A percentile compares a stretch with the other conserved stretches of the same genome.
Evolutionary conservation across 495 filamentous ascomycete species (phyloP).

Genomic region (Penicillium macrosclerotiorum): DNA sequence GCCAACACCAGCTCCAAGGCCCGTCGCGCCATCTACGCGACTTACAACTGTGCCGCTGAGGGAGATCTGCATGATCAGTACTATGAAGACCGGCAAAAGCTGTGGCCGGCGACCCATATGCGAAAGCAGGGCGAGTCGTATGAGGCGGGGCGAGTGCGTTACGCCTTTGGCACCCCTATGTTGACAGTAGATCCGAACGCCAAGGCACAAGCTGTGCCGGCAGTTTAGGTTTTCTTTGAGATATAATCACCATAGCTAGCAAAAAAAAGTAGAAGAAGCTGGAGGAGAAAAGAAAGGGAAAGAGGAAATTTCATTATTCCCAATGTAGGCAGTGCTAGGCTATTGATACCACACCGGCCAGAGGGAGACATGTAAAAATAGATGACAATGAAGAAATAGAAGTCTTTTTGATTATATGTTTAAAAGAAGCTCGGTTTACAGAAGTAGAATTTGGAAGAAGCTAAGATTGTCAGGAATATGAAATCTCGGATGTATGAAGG

Average conservation of each 20-base stretch:
- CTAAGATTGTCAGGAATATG: too few species aligned
- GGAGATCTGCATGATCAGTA: conserved; percentile 43
- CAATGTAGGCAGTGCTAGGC: neutral
- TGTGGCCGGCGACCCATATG: conserved; percentile 46
- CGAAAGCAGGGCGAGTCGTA: conserved; percentile 37
- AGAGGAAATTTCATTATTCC: neutral
- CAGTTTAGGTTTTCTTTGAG: neutral
- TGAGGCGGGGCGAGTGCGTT: conserved; percentile 36
- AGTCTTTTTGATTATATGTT: neutral
- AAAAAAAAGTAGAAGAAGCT: neutral
- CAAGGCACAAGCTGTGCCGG: conserved; percentile 9
- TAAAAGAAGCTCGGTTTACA: neutral
- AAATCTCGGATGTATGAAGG: too few species aligned
- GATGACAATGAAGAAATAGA: neutral
- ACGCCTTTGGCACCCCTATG: conserved; percentile 43
- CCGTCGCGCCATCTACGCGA: conserved; percentile 43
- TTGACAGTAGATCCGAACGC: conserved; percentile 34
- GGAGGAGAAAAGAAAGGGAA: neutral
- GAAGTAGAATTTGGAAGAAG: too few species aligned
- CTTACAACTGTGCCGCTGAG: conserved; percentile 42
- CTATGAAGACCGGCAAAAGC: conserved; percentile 39
- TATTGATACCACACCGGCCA: neutral
- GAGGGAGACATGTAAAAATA: neutral
- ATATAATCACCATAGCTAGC: neutral
- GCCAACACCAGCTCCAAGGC: conserved; percentile 37